phyloP scores from a whole-genome alignment of 345 rosid genomes.

The Rhizophora apiculata region DNA sequence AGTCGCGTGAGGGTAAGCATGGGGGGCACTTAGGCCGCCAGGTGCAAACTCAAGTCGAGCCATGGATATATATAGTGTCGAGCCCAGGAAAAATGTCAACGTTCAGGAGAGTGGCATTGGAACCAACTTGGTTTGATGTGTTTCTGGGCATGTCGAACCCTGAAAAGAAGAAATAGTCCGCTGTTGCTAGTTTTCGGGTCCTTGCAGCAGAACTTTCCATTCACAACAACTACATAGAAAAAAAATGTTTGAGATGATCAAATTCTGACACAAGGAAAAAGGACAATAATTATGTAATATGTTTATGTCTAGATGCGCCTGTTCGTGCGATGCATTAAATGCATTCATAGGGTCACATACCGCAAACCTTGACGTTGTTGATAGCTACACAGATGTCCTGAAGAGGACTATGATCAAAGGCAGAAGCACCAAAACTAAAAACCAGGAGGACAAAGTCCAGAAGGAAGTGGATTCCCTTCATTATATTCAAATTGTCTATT shows the following conservation, averaged over 20 bases:
- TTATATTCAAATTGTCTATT: neutral
- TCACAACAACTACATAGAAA: neutral
- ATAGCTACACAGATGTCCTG: slow-evolving; percentile 10
- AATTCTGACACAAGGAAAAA: no score
- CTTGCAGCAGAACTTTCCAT: slow-evolving; percentile 5
- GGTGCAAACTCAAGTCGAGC: slow-evolving; percentile 5
- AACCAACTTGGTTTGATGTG: slow-evolving; percentile 3
- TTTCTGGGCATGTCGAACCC: slow-evolving; percentile 5
- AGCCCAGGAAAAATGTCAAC: slow-evolving; percentile 10
- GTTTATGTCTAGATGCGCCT: no score
- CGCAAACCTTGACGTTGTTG: neutral
- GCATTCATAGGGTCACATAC: neutral
- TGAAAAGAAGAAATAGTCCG: slow-evolving; percentile 8
- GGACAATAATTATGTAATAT: no score
- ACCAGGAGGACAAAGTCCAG: neutral
- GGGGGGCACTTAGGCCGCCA: slow-evolving; percentile 9
- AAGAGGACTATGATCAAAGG: slow-evolving; percentile 10
- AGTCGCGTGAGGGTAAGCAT: slow-evolving; percentile 4
- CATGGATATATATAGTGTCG: slow-evolving; percentile 7
- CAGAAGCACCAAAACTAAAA: neutral
- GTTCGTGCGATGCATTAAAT: no score
- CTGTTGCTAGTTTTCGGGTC: slow-evolving; percentile 2
- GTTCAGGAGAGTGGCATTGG: neutral
- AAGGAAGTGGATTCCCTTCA: neutral
- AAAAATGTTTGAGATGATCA: neutral